Conservation (phyloP, 345 rosid genomes). For the Populus alba region DNA sequence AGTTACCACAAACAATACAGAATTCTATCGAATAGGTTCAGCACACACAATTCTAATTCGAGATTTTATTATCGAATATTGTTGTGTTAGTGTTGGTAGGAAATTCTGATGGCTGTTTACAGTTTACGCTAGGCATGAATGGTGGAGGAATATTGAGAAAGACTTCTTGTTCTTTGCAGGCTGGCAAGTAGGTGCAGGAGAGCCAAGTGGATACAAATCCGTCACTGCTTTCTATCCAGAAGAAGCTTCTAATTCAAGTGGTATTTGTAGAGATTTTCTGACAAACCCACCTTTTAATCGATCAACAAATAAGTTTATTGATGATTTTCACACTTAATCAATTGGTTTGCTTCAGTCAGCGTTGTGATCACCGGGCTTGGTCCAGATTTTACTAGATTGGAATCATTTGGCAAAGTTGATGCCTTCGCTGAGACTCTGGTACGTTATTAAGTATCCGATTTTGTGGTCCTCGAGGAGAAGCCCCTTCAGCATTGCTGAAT, state of each 20-base stretch:
- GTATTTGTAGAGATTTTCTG: constrained; percentile 31
- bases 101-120: neutral
- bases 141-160: neutral
- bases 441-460: neutral
- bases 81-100: neutral
- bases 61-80: no score
- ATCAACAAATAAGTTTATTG: neutral
- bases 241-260: constrained; percentile 55
- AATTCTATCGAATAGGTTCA: no score
- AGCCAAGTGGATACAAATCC: constrained; percentile 71
- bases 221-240: constrained; percentile 82
- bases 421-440: constrained; percentile 88
- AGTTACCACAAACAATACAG: no score
- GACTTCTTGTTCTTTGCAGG: constrained; percentile 36
- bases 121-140: neutral
- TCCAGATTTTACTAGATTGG: constrained; percentile 84
- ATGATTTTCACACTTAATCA: neutral
- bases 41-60: no score
- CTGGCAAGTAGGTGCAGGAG: constrained; percentile 74
- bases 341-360: constrained; percentile 44
- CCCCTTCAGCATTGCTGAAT: neutral
- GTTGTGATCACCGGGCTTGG: constrained; percentile 82
- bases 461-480: neutral
- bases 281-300: neutral
- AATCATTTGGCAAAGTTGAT: constrained; percentile 91